phyloP scores from a whole-genome alignment of 257 asterid species.

The Lithospermum erythrorhizon region DNA sequence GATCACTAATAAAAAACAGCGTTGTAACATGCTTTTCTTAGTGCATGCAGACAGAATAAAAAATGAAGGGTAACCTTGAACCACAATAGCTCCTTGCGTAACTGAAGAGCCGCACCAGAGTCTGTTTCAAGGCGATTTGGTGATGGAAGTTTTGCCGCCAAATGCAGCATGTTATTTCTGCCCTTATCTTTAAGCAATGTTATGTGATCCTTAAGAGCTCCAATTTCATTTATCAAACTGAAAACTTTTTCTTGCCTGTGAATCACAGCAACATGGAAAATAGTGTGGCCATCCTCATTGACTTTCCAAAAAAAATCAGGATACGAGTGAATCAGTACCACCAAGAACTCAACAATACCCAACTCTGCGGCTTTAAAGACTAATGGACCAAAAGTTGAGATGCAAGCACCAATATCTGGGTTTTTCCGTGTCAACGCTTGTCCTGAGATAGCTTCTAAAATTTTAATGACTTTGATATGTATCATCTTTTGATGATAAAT shows the following conservation, averaged over 20 bases:
- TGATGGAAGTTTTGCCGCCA: constrained; percentile 5
- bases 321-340: constrained; percentile 4
- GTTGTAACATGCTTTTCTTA: neutral
- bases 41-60: neutral
- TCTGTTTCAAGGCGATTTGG: neutral
- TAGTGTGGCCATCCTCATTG: neutral
- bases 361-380: constrained; percentile 11
- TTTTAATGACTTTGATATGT: neutral
- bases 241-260: constrained; percentile 9
- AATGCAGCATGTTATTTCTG: constrained; percentile 12
- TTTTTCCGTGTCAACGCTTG: neutral
- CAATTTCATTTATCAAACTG: constrained; percentile 6
- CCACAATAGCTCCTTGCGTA: constrained; percentile 10
- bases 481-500: neutral
- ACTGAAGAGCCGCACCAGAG: constrained; percentile 15
- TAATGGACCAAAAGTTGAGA: neutral
- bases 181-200: neutral
- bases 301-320: constrained; percentile 7
- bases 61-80: constrained; percentile 6
- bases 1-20: neutral
- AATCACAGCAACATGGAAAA: constrained; percentile 9
- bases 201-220: constrained; percentile 6
- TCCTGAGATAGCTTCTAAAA: neutral
- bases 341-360: constrained; percentile 17
- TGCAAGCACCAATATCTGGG: neutral